Conservation (phyloP, 2,329 filamentous ascomycete species). For the Aureobasidium zeae region DNA sequence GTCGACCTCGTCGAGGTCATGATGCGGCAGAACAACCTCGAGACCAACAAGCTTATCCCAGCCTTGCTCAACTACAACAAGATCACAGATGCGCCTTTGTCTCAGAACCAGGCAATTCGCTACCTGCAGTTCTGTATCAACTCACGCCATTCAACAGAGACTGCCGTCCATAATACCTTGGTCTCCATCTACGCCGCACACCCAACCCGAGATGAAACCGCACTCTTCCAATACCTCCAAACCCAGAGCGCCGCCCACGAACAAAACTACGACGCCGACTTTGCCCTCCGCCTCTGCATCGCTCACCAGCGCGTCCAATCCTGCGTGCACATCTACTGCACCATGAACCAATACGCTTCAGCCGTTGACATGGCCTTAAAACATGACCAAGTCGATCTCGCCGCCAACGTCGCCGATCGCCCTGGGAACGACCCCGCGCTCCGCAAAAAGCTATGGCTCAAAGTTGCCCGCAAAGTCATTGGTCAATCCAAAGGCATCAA, state of each 20-base stretch:
- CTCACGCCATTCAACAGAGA: conserved; percentile 66
- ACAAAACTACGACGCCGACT: conserved; percentile 86
- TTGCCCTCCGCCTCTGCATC: conserved; percentile 90
- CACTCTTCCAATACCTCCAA: conserved; percentile 79
- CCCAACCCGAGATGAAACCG: conserved; percentile 71
- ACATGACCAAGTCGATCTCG: conserved; percentile 81
- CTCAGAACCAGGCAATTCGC: conserved; percentile 74
- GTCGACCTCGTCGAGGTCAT: conserved; percentile 87
- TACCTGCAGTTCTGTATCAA: conserved; percentile 93
- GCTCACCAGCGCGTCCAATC: conserved; percentile 87
- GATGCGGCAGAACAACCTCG: conserved; percentile 79
- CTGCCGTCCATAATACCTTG: conserved; percentile 92
- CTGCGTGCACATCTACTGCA: conserved; percentile 94
- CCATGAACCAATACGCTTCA: conserved; percentile 89
- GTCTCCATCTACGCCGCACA: conserved; percentile 93
- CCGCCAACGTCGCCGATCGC: conserved; percentile 78
- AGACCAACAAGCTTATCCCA: conserved; percentile 81
- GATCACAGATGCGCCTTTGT: conserved; percentile 54
- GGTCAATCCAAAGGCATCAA: conserved; percentile 76
- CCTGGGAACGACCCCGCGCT: conserved; percentile 64
- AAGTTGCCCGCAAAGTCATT: conserved; percentile 90
- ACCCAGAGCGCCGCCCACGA: conserved; percentile 67
- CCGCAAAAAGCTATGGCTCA: conserved; percentile 90
- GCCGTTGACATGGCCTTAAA: conserved; percentile 88
- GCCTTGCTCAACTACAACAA: conserved; percentile 91